Base-by-base conservation (phyloP, 2,329 filamentous ascomycete species). In the Pseudogymnoascus sp. region DNA sequence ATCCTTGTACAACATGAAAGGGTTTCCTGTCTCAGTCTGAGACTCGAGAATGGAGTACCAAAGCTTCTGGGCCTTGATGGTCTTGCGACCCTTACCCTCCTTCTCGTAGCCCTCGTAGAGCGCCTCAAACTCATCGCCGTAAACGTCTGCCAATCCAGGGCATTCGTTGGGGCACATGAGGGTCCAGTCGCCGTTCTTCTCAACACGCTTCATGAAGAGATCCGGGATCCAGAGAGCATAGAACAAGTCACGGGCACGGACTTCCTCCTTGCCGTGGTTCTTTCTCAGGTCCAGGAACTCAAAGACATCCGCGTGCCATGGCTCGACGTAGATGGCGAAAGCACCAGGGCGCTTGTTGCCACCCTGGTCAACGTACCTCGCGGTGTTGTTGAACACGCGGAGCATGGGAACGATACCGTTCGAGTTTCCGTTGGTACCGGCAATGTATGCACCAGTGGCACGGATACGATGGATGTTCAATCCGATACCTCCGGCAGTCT, bases 1-100 rank as follows among this genome's bases (percentile, higher is more conserved):
- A 78, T 99, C 94, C 84, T 99, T 99, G 87, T 99, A 99, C 65
- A 97, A 87, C 91, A 99, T 99, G 80, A 96, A 99, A 59, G 94
- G 94, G 78, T 96, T 97, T 70, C 94, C 94, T 53, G 94, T 99
- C 85, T 99, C 94, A 35, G 93, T 97, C 81, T 99, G 94, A 60
- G 94, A 91, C 80, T 99, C 94, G 59, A 99, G 85, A 68, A 99
- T 96, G 69, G 93, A 92, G 75, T 97, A 97, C 94, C 94, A 99
- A 64, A 99, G 88, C 84, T 99, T 99, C 83, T 99, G 94, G 23
- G 94, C 94, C 78, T 96, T 94, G 73, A 99, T 81, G 18, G 90
- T 97, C 80, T 89, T 89, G 68, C 92, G 91, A 67, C 94, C 93
- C 71, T 89, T 87, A 70, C 91, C 91, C 74, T 92, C 89, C 67